A percentile compares a stretch with the other conserved stretches of the same genome.
Conservation (phyloP, 2,329 filamentous ascomycete genomes). For the Fusarium verrucosum region DNA sequence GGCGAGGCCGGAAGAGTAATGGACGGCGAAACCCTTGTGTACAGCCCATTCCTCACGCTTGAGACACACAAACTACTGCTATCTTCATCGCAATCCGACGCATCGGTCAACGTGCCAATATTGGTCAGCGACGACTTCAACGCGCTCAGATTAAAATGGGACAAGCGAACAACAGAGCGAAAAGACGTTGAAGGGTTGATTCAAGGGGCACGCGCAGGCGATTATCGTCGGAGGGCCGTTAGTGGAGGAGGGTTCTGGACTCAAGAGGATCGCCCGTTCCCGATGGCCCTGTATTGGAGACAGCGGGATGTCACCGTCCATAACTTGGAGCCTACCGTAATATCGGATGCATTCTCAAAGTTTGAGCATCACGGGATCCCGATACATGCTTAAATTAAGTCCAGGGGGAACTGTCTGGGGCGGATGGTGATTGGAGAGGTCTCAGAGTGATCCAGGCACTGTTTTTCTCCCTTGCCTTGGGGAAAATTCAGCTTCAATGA, state of each 20-base stretch:
- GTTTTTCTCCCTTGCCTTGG: neutral
- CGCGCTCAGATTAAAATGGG: conserved; percentile 38
- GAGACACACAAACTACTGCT: conserved; percentile 34
- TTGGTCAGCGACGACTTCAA: conserved; percentile 43
- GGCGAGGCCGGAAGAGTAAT: conserved; percentile 38
- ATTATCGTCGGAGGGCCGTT: conserved; percentile 36
- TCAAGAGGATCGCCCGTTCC: conserved; percentile 32
- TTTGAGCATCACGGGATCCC: conserved; percentile 11
- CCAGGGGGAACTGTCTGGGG: neutral
- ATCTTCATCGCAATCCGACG: neutral
- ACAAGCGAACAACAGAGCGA: conserved; percentile 36
- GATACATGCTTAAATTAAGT: conserved; percentile 13
- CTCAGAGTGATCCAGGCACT: neutral
- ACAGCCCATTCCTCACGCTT: conserved; percentile 41
- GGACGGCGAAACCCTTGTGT: conserved; percentile 36
- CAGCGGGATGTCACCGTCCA: neutral
- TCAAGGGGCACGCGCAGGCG: conserved; percentile 11
- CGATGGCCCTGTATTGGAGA: conserved; percentile 39
- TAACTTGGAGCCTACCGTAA: neutral
- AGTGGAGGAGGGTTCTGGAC: conserved; percentile 39
- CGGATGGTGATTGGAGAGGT: neutral
- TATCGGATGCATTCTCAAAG: neutral
- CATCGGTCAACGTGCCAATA: conserved; percentile 13
- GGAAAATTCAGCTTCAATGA: neutral
- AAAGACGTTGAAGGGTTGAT: conserved; percentile 37